Evolutionary conservation across 441 rosid genomes (phyloP).

Genomic region (Populus hybrid): DNA sequence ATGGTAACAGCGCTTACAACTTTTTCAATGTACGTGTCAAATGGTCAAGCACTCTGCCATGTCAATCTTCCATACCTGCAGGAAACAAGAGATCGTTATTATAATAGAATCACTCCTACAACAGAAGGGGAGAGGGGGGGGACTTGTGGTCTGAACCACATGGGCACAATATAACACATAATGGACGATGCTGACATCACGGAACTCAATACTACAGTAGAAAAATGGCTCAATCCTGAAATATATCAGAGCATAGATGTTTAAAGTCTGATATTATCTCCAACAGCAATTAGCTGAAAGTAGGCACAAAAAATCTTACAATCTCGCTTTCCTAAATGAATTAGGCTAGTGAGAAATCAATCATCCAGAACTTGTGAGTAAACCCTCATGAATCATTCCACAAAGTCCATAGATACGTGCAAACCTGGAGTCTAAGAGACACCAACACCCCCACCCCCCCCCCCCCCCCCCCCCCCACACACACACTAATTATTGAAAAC

Average conservation of each 20-base stretch:
- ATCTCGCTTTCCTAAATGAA: background rate
- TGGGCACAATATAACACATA: background rate
- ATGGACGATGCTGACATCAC: background rate
- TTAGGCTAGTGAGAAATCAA: background rate
- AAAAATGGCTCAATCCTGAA: too few relatives aligned
- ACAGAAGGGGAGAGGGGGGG: too few relatives aligned
- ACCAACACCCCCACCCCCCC: too few relatives aligned
- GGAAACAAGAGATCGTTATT: background rate
- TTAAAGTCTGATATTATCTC: background rate
- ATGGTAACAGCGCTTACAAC: too few relatives aligned
- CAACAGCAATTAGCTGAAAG: background rate
- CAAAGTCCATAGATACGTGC: background rate
- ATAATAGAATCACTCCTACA: too few relatives aligned
- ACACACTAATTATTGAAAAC: too few relatives aligned
- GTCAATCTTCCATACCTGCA: background rate
- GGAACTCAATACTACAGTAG: background rate
- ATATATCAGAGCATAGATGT: too few relatives aligned
- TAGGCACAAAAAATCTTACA: background rate
- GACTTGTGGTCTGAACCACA: too few relatives aligned
- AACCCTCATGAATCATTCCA: background rate
- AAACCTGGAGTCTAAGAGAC: background rate
- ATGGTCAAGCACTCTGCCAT: background rate
- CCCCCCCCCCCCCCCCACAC: too few relatives aligned
- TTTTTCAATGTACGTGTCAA: background rate
- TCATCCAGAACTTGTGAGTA: background rate